A percentile compares a stretch with the other conserved stretches of the same genome.
phyloP scores from a whole-genome alignment of 495 filamentous ascomycete genomes.

The Aspergillus olivimuriae region DNA sequence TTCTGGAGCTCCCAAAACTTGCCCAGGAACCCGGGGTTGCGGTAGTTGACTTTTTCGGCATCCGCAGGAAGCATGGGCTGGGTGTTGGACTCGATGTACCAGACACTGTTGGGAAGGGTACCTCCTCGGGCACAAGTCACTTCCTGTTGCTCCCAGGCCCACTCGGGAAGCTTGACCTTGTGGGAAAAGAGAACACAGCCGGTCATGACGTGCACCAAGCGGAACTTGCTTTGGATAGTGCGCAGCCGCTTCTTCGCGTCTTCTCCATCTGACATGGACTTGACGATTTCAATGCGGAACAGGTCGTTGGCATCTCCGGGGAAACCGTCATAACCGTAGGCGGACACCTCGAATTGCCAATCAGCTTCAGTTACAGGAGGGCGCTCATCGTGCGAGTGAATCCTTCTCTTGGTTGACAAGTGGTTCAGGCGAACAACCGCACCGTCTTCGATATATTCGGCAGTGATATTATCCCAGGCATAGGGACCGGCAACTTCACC shows the following conservation, averaged over 20 bases:
- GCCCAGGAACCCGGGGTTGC: constrained; percentile 89
- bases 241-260: constrained; percentile 78
- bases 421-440: constrained; percentile 79
- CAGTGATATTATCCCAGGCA: constrained; percentile 73
- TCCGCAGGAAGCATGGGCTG: constrained; percentile 68
- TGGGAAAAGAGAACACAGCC: constrained; percentile 96
- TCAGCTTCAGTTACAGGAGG: constrained; percentile 95
- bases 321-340: constrained; percentile 96
- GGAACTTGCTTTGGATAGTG: constrained; percentile 96
- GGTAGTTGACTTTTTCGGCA: constrained; percentile 91
- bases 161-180: constrained; percentile 96
- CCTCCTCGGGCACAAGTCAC: constrained; percentile 93
- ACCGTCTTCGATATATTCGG: constrained; percentile 71
- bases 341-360: constrained; percentile 97
- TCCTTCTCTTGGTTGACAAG: constrained; percentile 68
- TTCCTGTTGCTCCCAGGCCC: constrained; percentile 96
- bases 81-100: constrained; percentile 88
- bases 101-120: constrained; percentile 90
- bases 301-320: constrained; percentile 94
- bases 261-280: constrained; percentile 74
- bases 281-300: constrained; percentile 92
- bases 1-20: constrained; percentile 99
- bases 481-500: constrained; percentile 72
- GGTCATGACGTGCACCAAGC: constrained; percentile 91
- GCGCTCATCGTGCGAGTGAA: constrained; percentile 97